Evolutionary conservation across 1,284 basidiomycete species (phyloP).

Genomic region (Microbotryum intermedium): DNA sequence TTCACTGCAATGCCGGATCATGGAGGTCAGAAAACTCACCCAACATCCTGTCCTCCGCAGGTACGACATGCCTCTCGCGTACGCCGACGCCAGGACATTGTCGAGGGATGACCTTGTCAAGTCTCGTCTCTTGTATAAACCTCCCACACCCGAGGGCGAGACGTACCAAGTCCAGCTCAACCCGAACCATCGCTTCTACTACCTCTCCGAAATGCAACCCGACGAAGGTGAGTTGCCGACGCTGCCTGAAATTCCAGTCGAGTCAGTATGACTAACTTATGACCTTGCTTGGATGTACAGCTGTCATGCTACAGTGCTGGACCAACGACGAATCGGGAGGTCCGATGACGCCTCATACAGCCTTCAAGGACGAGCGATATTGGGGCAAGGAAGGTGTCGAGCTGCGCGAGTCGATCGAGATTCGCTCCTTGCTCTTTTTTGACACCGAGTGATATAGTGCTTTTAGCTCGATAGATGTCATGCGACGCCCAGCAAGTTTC

Average conservation of each 20-base stretch:
- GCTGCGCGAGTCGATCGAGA: slow-evolving; percentile 24
- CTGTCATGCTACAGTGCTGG: slow-evolving; percentile 27
- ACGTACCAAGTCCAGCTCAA: slow-evolving; percentile 51
- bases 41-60: slow-evolving; percentile 42
- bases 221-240: slow-evolving; percentile 44
- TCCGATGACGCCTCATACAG: slow-evolving; percentile 21
- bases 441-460: slow-evolving; percentile 1
- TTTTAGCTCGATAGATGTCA: too few relatives aligned
- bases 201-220: slow-evolving; percentile 53
- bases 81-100: slow-evolving; percentile 56
- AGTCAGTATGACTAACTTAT: too few relatives aligned
- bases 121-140: slow-evolving; percentile 46
- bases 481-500: too few relatives aligned
- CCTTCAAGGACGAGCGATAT: slow-evolving; percentile 15
- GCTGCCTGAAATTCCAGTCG: background rate
- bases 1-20: too few relatives aligned
- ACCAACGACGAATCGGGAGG: slow-evolving; percentile 10
- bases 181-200: slow-evolving; percentile 55
- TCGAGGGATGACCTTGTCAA: slow-evolving; percentile 46
- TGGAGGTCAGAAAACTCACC: too few relatives aligned
- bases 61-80: slow-evolving; percentile 52
- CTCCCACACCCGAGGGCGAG: slow-evolving; percentile 51
- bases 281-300: background rate
- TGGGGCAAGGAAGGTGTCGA: slow-evolving; percentile 9
- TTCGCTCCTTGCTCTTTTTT: slow-evolving; percentile 23